These are phyloP conservation scores for Cyathus striatus DNA, from an alignment of 768 basidiomycete species.

Conservation along the genomic window DNA sequence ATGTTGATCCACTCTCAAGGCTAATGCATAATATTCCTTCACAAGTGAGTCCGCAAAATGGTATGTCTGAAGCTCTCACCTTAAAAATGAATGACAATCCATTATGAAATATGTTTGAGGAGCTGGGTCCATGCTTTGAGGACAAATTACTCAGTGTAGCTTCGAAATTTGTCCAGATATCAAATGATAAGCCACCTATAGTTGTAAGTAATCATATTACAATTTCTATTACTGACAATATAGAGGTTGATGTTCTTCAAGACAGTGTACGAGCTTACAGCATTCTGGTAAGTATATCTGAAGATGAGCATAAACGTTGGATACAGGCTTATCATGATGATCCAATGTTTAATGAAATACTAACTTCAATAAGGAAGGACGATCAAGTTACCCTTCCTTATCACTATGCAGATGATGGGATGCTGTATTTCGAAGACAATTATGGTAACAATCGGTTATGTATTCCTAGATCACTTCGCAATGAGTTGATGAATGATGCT, in stretches of 20 bases:
- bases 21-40: slow-evolving; percentile 16
- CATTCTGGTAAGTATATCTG: neutral
- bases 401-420: neutral
- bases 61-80: neutral
- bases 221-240: no score
- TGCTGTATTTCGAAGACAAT: slow-evolving; percentile 21
- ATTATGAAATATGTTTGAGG: slow-evolving; percentile 15
- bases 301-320: neutral
- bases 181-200: no score
- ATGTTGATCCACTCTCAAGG: no score
- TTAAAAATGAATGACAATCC: slow-evolving; percentile 9
- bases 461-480: slow-evolving; percentile 13
- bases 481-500: slow-evolving; percentile 14
- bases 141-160: slow-evolving; percentile 15
- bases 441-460: no score
- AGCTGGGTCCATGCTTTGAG: slow-evolving; percentile 19
- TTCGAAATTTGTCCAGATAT: slow-evolving; percentile 1
- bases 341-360: neutral
- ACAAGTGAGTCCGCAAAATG: slow-evolving; percentile 11
- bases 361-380: slow-evolving; percentile 2
- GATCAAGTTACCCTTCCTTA: neutral
- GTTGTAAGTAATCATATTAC: no score
- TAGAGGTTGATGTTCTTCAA: neutral
- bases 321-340: neutral
- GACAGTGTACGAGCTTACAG: neutral